Base-by-base conservation (phyloP, 1,284 basidiomycete genomes). In the Moesziomyces sp. region DNA sequence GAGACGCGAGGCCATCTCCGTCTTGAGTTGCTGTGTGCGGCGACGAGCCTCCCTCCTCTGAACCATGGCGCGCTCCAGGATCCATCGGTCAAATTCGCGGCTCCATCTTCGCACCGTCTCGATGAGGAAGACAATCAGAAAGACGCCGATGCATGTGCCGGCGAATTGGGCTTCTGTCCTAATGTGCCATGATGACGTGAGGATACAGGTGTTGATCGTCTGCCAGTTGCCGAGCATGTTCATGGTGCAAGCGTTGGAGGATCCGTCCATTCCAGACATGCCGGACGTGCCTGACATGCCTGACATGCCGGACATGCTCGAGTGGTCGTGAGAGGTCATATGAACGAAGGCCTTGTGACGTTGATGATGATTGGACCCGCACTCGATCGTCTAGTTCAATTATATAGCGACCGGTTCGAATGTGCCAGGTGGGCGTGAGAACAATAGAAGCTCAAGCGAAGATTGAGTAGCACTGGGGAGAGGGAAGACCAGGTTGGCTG, bases 101-200 rank as follows among this genome's bases (percentile, higher is more conserved):
- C 73, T 74, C 69, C 60, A 74, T 40, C 78, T 52, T 21, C 80
- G 74, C 11, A 79, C 55, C 11, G 64, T 61, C 61, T 82, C 80
- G 59, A 80, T 74, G 21, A 77, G 46, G 52, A 82, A 77, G 30
- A 76, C 74, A 46, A 80, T 71, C 43, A 79, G 50, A 9, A 77
- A 78, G 19, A 82, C 68, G 19, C 80, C 80, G 45, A 80, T 74
- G 67, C 80, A 82, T 6, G 78, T 73, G 19, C 79, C 80, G 19
- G 71, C 80, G 43, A 82, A 79, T 46, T 77, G 70, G 5, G 67
- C 80, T 23, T 60, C 44, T 3, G 67, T 75, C 21, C 43, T 51
- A 47, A 79, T 69, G 56, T 70, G 73, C 80, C 80, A 82, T 16
- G 75, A 76, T 3, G 73, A 69, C 23, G 78, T 72, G 50, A 82